phyloP scores from a whole-genome alignment of 345 rosid genomes.

The Dimocarpus longan region DNA sequence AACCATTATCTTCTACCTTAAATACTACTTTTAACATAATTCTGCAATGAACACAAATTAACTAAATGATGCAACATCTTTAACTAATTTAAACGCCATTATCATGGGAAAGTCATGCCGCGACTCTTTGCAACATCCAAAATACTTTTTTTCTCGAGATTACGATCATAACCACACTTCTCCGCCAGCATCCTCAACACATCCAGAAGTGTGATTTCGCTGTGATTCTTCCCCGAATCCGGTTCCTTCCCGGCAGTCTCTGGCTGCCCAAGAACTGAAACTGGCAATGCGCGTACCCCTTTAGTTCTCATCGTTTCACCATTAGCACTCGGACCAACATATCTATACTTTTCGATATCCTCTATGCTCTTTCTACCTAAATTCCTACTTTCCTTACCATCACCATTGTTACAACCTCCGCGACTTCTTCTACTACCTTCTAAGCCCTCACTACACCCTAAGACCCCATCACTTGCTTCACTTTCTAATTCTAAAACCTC shows the following conservation, averaged over 20 bases:
- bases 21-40: not conserved
- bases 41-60: not conserved
- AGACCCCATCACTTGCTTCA: constrained; percentile 8
- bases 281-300: constrained; percentile 33
- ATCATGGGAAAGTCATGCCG: constrained; percentile 26
- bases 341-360: constrained; percentile 31
- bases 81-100: not conserved
- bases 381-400: not conserved
- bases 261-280: constrained; percentile 5
- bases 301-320: constrained; percentile 6
- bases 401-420: constrained; percentile 1
- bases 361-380: constrained; percentile 12
- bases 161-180: constrained; percentile 10
- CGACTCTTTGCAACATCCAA: constrained; percentile 32
- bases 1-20: not conserved
- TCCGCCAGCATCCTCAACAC: constrained; percentile 29
- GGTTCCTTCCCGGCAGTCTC: constrained; percentile 12
- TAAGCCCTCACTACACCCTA: not conserved
- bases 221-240: not conserved
- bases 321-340: constrained; percentile 7
- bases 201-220: constrained; percentile 23
- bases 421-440: not conserved
- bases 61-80: not conserved
- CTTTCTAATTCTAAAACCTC: constrained; percentile 18
- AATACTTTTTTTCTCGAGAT: constrained; percentile 15